Conservation (phyloP, 371 early-diverging fungal species). For the Mycotypha africana region DNA sequence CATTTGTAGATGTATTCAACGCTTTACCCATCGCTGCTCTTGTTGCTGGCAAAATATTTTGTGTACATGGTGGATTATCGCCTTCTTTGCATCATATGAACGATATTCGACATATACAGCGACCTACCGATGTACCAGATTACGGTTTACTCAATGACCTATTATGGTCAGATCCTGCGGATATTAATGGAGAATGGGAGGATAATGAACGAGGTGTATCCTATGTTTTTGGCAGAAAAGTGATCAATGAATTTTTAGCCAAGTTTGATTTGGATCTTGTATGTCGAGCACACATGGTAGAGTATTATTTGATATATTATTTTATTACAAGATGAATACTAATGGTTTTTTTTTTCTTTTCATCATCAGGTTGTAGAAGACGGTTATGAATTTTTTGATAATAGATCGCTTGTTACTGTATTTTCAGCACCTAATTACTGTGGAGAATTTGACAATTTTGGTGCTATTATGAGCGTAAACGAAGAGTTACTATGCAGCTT, state of each 20-base stretch:
- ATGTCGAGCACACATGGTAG: constrained; percentile 96
- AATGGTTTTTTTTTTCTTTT: background rate
- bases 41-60: constrained; percentile 95
- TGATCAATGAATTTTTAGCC: constrained; percentile 81
- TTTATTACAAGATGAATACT: background rate
- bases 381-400: constrained; percentile 97
- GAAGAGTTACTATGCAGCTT: constrained; percentile 88
- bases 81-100: constrained; percentile 86
- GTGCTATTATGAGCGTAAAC: constrained; percentile 94
- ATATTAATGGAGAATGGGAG: constrained; percentile 80
- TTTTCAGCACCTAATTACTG: constrained; percentile 98
- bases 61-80: constrained; percentile 91
- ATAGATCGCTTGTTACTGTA: constrained; percentile 88
- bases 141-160: constrained; percentile 79
- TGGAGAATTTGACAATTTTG: constrained; percentile 95
- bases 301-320: background rate
- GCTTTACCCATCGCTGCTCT: constrained; percentile 96
- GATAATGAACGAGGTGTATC: constrained; percentile 98
- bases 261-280: constrained; percentile 87
- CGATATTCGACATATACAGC: constrained; percentile 83
- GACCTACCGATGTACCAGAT: constrained; percentile 98
- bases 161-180: constrained; percentile 88
- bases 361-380: constrained; percentile 58
- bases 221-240: constrained; percentile 88
- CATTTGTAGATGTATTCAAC: constrained; percentile 98